Conservation (phyloP, 352 stramenopile species). For the Pseudoperonospora humuli region DNA sequence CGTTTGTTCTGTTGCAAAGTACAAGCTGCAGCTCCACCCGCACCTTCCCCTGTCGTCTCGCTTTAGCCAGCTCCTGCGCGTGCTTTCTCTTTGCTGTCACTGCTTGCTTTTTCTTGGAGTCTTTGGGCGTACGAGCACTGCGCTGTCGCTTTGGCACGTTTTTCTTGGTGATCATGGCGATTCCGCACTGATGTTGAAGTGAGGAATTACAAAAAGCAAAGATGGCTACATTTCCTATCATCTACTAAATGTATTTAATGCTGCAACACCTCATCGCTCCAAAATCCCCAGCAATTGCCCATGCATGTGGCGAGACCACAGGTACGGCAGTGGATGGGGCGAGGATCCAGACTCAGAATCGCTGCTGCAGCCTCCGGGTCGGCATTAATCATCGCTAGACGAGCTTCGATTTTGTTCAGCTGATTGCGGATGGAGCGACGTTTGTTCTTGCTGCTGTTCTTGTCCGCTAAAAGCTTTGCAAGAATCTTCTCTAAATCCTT, state of each 20-base stretch:
- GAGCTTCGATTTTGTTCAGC: constrained; percentile 48
- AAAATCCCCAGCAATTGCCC: constrained; percentile 73
- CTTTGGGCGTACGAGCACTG: not conserved
- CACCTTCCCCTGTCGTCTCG: constrained; percentile 44
- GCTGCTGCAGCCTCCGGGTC: constrained; percentile 34
- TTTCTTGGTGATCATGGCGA: constrained; percentile 19
- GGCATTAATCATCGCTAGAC: constrained; percentile 30
- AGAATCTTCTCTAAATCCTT: constrained; percentile 43
- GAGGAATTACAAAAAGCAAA: constrained; percentile 1
- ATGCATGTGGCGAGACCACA: constrained; percentile 43
- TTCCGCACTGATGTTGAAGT: constrained; percentile 15
- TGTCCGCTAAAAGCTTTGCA: constrained; percentile 34
- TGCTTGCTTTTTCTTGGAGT: constrained; percentile 21
- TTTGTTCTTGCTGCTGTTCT: constrained; percentile 61
- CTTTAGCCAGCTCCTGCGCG: constrained; percentile 57
- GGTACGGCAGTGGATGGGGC: constrained; percentile 59
- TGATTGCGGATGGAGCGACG: constrained; percentile 64
- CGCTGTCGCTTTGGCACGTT: constrained; percentile 10
- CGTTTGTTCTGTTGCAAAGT: too few relatives aligned
- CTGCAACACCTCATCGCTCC: constrained; percentile 42
- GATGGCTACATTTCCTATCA: constrained; percentile 19
- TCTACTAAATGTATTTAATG: not conserved
- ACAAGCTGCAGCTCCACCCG: too few relatives aligned
- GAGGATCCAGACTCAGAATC: constrained; percentile 20
- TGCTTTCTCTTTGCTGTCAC: constrained; percentile 67